Percentiles rank a stretch among this genome's conserved stretches.
These are phyloP conservation scores for Globisporangium polare DNA, from an alignment of 352 stramenopile genomes.

Conservation along the genomic window DNA sequence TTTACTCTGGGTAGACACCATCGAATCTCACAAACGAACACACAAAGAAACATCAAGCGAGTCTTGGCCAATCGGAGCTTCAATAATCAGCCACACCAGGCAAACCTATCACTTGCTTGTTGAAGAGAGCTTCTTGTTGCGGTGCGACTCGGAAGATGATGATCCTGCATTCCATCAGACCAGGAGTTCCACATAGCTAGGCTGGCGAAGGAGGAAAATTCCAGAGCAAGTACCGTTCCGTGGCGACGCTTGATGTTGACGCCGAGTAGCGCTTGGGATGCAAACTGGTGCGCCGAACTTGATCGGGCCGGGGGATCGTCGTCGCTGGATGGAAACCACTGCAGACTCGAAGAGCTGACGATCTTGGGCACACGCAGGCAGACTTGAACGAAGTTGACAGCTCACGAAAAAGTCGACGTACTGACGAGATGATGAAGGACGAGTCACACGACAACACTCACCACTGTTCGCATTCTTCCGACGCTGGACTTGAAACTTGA, in stretches of 20 bases:
- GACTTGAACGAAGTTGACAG: background rate
- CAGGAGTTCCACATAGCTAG: background rate
- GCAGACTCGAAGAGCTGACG: too few relatives aligned
- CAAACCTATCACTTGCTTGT: conserved; percentile 4
- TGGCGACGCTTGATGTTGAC: background rate
- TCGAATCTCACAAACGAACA: conserved; percentile 8
- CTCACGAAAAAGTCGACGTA: background rate
- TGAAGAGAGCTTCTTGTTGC: background rate
- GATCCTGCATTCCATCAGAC: conserved; percentile 2
- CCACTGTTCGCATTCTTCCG: background rate
- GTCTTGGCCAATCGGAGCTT: background rate
- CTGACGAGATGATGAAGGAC: background rate
- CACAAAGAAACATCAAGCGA: conserved; percentile 4
- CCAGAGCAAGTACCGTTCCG: background rate
- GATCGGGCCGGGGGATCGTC: too few relatives aligned
- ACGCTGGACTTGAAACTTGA: background rate
- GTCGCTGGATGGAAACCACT: too few relatives aligned
- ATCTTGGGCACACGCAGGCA: background rate
- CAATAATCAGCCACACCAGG: background rate
- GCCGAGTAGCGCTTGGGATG: background rate
- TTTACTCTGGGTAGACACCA: conserved; percentile 5
- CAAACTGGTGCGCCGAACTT: too few relatives aligned
- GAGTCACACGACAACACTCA: background rate
- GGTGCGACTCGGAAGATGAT: background rate
- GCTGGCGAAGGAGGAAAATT: background rate